Percentiles rank a stretch among this genome's conserved stretches.
Conservation (phyloP, 805 yeast species). For the Candida tibetensis region DNA sequence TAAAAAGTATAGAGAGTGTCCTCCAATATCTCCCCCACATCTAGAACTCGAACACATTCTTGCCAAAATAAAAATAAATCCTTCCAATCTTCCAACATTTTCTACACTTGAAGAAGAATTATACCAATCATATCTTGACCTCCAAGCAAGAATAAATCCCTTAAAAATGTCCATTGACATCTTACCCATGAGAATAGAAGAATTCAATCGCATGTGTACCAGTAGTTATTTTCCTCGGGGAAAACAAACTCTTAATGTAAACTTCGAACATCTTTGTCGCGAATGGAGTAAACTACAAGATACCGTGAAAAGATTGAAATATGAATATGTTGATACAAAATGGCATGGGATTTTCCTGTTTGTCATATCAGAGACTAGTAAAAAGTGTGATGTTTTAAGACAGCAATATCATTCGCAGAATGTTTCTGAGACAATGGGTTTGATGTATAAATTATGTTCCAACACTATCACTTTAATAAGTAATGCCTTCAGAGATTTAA, state of each 20-base stretch:
- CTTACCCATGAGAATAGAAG: slow-evolving; percentile 49
- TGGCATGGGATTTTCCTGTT: slow-evolving; percentile 56
- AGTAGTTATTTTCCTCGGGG: slow-evolving; percentile 10
- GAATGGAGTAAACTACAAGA: slow-evolving; percentile 41
- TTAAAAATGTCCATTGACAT: slow-evolving; percentile 51
- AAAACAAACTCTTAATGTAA: slow-evolving; percentile 3
- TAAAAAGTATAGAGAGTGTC: slow-evolving; percentile 18
- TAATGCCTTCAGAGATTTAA: slow-evolving; percentile 35
- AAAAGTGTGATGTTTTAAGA: slow-evolving; percentile 12
- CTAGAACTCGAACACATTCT: slow-evolving; percentile 19
- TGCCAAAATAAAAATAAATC: slow-evolving; percentile 21
- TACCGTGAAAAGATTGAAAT: slow-evolving; percentile 42
- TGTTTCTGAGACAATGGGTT: slow-evolving; percentile 26
- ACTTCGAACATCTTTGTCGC: slow-evolving; percentile 12
- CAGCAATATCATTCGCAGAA: slow-evolving; percentile 9
- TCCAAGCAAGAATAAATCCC: slow-evolving; percentile 47
- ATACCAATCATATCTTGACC: slow-evolving; percentile 39
- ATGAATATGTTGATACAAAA: slow-evolving; percentile 48
- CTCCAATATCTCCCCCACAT: slow-evolving; percentile 14
- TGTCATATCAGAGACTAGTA: slow-evolving; percentile 40
- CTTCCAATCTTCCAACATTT: slow-evolving; percentile 30
- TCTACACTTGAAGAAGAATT: slow-evolving; percentile 29
- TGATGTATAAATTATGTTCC: slow-evolving; percentile 37
- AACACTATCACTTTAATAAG: slow-evolving; percentile 33
- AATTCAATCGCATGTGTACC: slow-evolving; percentile 30